phyloP scores from a whole-genome alignment of 2,329 filamentous ascomycete species.

The Sporothrix humicola region DNA sequence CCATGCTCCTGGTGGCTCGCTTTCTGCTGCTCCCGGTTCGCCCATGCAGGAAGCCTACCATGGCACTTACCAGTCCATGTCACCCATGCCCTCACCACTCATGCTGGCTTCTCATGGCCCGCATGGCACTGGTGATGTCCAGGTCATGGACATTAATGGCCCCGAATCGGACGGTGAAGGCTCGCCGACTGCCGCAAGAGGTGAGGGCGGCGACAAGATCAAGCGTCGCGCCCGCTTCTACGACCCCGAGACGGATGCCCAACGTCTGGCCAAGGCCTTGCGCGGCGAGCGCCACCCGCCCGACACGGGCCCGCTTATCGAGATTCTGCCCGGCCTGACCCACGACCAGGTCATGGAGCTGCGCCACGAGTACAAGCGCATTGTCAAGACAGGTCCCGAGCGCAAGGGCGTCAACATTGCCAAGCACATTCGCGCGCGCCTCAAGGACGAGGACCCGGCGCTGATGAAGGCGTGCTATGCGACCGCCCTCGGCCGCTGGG shows the following conservation, averaged over 20 bases:
- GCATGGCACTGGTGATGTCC: constrained; percentile 49
- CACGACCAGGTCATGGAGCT: constrained; percentile 88
- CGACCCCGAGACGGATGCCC: constrained; percentile 79
- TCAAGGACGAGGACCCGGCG: constrained; percentile 74
- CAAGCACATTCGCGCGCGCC: constrained; percentile 78
- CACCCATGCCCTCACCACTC: constrained; percentile 88
- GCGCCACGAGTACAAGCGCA: constrained; percentile 85
- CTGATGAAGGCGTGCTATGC: constrained; percentile 93
- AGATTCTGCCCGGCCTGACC: constrained; percentile 81
- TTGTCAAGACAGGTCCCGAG: constrained; percentile 77
- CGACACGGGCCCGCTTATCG: constrained; percentile 74
- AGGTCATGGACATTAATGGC: constrained; percentile 59
- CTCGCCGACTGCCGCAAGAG: constrained; percentile 8
- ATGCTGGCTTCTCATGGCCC: constrained; percentile 59
- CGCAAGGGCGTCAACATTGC: constrained; percentile 82
- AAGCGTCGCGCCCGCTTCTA: constrained; percentile 76
- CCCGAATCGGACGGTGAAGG: constrained; percentile 55
- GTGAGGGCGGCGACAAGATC: constrained; percentile 51
- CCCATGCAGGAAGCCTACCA: constrained; percentile 90
- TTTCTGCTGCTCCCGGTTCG: constrained; percentile 70
- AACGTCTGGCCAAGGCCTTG: constrained; percentile 75
- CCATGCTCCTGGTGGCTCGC: constrained; percentile 48
- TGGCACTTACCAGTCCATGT: constrained; percentile 92
- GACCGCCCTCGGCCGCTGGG: constrained; percentile 86
- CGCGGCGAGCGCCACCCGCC: constrained; percentile 65